Evolutionary conservation across 192 early-diverging fungal species (phyloP), one percentile per base, ranked within the genome.

Genomic region (Linnemannia schmuckeri): DNA sequence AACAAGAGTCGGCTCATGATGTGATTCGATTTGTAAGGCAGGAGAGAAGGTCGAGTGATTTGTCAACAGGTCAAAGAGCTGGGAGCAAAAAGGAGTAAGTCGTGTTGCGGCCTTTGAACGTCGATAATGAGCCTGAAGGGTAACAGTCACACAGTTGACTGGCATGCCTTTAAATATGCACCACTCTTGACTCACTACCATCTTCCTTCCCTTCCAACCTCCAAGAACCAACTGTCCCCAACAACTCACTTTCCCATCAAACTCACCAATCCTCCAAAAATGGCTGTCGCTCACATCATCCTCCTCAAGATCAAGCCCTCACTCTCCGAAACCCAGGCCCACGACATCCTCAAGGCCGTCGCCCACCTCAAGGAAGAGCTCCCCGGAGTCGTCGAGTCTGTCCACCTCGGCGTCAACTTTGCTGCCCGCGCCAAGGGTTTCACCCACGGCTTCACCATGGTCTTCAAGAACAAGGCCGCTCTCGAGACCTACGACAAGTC

Each of bases 371-470:
- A 81, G 40, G 71, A 77, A 1, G 70, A 81, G 52, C 72, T 87
- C 40, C 79, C 85, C 44, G 52, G 35, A 12, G 74, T 87, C 37
- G 40, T 87, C 44, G 75, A 87, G n/a, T 87, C 85, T 10, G 85
- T 87, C 15, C 85, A 87, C 68, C 61, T 87, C 24, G 85, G 85
- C 12, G 33, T 54, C 79, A 87, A 87, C 75, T 85, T 85, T 37
- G 47, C 78, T 7, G 74, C 74, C 10, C 83, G 78, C 35, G 63
- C 74, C 70, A 77, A 87, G 68, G 85, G 85, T 44, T 87, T 74
- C 69, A 87, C 85, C 44, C 79, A 87, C 27, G 79, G 72, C 70
- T 87, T 87, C 72, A 87, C 85, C 30, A 87, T 87, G 85, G 38
- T 81, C 79, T 87, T 87, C 75, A 87, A 87, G 78, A 72, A 78